phyloP scores from a whole-genome alignment of 768 basidiomycete species.

The Calocera cornea region DNA sequence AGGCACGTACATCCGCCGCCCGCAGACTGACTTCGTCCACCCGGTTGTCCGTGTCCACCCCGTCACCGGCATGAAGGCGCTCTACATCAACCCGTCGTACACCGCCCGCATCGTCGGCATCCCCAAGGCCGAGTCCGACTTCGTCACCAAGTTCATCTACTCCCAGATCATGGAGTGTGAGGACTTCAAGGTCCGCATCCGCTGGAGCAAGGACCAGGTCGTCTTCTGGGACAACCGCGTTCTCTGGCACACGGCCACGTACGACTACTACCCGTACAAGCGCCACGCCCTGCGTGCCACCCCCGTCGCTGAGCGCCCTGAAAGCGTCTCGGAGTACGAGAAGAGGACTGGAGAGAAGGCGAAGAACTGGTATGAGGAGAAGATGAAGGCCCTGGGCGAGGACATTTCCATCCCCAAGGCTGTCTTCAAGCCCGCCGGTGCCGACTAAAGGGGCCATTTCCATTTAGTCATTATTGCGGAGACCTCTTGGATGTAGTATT shows the following conservation, averaged over 20 bases:
- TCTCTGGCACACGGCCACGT: conserved; percentile 26
- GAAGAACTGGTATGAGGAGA: conserved; percentile 23
- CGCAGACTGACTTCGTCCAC: conserved; percentile 24
- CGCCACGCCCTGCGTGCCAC: conserved; percentile 26
- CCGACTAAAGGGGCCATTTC: not conserved
- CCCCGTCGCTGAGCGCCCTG: conserved; percentile 24
- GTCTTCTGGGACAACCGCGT: conserved; percentile 28
- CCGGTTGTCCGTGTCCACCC: conserved; percentile 25
- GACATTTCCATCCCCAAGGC: not conserved
- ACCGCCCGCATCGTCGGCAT: conserved; percentile 25
- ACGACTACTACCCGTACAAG: conserved; percentile 29
- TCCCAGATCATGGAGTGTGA: conserved; percentile 16
- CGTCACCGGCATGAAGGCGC: conserved; percentile 25
- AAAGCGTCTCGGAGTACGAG: conserved; percentile 25
- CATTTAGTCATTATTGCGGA: not conserved
- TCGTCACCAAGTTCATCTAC: conserved; percentile 25
- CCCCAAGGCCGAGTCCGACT: conserved; percentile 24
- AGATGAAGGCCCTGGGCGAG: conserved; percentile 21
- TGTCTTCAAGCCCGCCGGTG: conserved; percentile 3
- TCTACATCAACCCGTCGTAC: conserved; percentile 26
- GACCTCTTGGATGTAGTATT: not conserved
- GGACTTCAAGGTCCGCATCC: conserved; percentile 28
- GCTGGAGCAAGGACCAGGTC: conserved; percentile 23
- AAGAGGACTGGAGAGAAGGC: conserved; percentile 18
- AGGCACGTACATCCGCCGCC: conserved; percentile 23